Evolutionary conservation across 495 filamentous ascomycete genomes (phyloP), one percentile per base, ranked within the genome.

Genomic region (Tirmania nivea): DNA sequence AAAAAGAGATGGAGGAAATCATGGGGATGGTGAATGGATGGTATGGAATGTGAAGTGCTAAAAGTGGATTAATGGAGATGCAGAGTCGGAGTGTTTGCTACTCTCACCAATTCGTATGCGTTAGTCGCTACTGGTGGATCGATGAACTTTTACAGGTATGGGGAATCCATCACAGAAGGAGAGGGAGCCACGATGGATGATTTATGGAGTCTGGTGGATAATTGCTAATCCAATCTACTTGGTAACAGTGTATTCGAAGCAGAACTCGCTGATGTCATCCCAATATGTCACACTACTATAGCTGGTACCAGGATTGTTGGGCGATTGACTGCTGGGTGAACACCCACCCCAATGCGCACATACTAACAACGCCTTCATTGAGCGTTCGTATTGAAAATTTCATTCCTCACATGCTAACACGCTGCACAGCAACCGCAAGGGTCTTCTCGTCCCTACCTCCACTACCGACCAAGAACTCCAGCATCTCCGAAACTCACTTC

Each of bases 381-480:
- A 31, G 7, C 25, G 25, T 31, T 31, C 25, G 25, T 31, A 31
- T 31, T 7, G 3, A 31, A 31, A 31, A 31, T 1, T 31, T 5
- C 25, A 31, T 31, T 31, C 7, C 25, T 37, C 16, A 19, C 8
- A 11, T 25, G 45, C 9, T 55, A 12, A 39, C 31, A 31, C 3
- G 21, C 52, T 17, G 14, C 16, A 19, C 51, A 86, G 89, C 57
- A 97, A 97, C 75, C 82, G 84, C 57, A 89, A 94, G 68, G 90
- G 90, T 60, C 83, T 97, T 47, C 79, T 97, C 57, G 87, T 97
- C 52, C 90, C 90, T 21, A 96, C 90, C 11, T 81, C 80, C 35
- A 95, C 90, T 53, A 94, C 89, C 60, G 90, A 97, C 70, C 92
- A 97, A 73, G 90, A 97, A 71, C 74, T 97, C 51, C 86, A 94